phyloP scores from a whole-genome alignment of 805 yeast species.

The Tetrapisispora iriomotensis region DNA sequence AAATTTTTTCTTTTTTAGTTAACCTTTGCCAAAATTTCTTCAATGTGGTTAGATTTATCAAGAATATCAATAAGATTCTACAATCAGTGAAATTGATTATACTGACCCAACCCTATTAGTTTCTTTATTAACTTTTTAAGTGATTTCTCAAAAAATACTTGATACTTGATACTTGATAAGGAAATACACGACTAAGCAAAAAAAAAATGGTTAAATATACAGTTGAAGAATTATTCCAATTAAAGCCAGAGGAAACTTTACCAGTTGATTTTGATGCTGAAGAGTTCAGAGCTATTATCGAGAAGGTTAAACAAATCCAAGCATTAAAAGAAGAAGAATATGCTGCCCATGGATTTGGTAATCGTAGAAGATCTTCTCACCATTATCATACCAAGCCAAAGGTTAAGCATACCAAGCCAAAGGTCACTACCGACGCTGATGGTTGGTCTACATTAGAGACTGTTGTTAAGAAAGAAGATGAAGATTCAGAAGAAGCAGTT shows the following conservation, averaged over 20 bases:
- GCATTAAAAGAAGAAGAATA: slow-evolving; percentile 29
- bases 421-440: slow-evolving; percentile 54
- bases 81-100: too few species aligned
- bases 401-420: slow-evolving; percentile 46
- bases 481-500: slow-evolving; percentile 37
- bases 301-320: slow-evolving; percentile 47
- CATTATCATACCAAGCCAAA: slow-evolving; percentile 39
- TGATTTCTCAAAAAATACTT: too few species aligned
- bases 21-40: too few species aligned
- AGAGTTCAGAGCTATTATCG: slow-evolving; percentile 57
- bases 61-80: too few species aligned
- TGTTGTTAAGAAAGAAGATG: slow-evolving; percentile 12
- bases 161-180: too few species aligned
- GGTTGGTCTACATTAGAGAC: slow-evolving; percentile 70
- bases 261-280: slow-evolving; percentile 56
- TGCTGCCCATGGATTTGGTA: slow-evolving; percentile 32
- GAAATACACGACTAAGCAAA: too few species aligned
- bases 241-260: slow-evolving; percentile 46
- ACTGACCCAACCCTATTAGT: too few species aligned
- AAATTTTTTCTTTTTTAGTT: too few species aligned
- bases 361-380: slow-evolving; percentile 56
- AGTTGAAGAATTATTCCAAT: slow-evolving; percentile 55
- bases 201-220: slow-evolving; percentile 37
- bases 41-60: too few species aligned
- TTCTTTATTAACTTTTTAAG: too few species aligned